Evolutionary conservation across 257 asterid species (phyloP), one percentile per base, ranked within the genome.

Genomic region (Linaria vulgaris): DNA sequence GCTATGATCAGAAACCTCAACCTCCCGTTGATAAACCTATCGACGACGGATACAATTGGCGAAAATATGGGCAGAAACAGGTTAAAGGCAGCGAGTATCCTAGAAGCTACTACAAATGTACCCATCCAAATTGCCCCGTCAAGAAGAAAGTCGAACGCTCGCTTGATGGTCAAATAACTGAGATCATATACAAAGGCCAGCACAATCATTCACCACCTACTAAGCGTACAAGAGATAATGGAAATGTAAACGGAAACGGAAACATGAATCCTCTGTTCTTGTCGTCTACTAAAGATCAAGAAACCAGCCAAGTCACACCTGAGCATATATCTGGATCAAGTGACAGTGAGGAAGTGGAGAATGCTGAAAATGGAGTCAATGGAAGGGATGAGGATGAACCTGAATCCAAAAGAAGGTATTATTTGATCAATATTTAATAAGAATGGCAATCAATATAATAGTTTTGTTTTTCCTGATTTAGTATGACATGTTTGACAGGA

Each of bases 401-500:
- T 12, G 92, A 88, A 56, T 73, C 81, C 19, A 91, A 88, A 78
- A 73, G 91, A 76, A 85, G 98, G 98, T 91, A 73, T n/a, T n/a
- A n/a, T n/a, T n/a, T n/a, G n/a, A n/a, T n/a, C 8, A 10, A 23
- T 52, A 12, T 67, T 60, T 20, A 7, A 1, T 34, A 34, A 34
- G 41, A 34, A 34, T 11, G 5, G 41, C 9, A 34, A 34, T 34
- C 6, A 34, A 34, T 34, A 34, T 34, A 4, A 4, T 11, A 34
- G 10, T 39, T 14, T 15, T 44, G 34, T 68, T 19, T 34, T 7
- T 34, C 41, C 41, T 34, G 9, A 30, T 3, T 4, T 3, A 34
- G 41, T 34, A 34, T 34, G 1, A 34, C 41, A 3, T 8, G 10
- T 30, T 38, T 62, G 46, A 61, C 82, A 92, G 99, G 83, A 79